phyloP scores from a whole-genome alignment of 768 basidiomycete genomes.

The Lactarius deliciosus region DNA sequence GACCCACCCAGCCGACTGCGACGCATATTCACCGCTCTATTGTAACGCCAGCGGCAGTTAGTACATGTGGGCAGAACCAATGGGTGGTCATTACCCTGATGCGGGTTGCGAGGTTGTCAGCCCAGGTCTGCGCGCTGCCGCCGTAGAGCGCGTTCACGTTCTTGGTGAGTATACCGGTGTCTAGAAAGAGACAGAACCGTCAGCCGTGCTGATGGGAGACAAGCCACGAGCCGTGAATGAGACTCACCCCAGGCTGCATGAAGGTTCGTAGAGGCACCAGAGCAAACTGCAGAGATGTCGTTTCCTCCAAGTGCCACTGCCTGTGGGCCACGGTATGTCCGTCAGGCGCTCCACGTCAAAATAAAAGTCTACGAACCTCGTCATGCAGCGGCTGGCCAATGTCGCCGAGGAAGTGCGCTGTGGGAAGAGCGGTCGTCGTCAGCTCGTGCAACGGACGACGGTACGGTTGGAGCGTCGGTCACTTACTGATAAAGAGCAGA shows the following conservation, averaged over 20 bases:
- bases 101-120: conserved; percentile 40
- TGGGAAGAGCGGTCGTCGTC: neutral
- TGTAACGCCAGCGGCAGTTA: neutral
- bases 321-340: conserved; percentile 12
- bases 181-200: conserved; percentile 2
- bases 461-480: too few species aligned
- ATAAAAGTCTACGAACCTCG: conserved; percentile 32
- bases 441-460: neutral
- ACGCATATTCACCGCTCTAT: conserved; percentile 35
- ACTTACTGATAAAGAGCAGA: conserved; percentile 48
- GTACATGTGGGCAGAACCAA: too few species aligned
- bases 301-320: conserved; percentile 47
- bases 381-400: conserved; percentile 52
- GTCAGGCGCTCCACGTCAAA: neutral
- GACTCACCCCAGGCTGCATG: conserved; percentile 36
- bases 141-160: conserved; percentile 30
- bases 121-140: conserved; percentile 36
- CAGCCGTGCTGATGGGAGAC: neutral
- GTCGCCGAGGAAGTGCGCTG: conserved; percentile 44
- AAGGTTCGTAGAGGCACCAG: conserved; percentile 43
- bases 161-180: conserved; percentile 30
- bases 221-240: neutral
- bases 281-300: conserved; percentile 42
- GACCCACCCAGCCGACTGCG: conserved; percentile 34
- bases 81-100: conserved; percentile 39